phyloP scores from a whole-genome alignment of 441 rosid species.

The Gossypium aridum region DNA sequence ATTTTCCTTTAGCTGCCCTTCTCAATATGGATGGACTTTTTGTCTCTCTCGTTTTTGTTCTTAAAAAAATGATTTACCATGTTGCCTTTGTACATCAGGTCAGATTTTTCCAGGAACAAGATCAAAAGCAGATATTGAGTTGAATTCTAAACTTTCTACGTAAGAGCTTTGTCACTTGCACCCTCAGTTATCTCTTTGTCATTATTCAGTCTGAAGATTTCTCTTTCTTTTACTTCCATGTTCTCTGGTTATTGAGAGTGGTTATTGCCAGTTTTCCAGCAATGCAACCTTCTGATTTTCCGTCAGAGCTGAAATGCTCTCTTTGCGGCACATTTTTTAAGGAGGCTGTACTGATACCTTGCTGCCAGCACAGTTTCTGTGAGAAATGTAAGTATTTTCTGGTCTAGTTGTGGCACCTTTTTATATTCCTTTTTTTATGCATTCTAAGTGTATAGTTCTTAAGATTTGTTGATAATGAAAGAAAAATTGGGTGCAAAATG shows the following conservation, averaged over 20 bases:
- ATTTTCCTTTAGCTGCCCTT: background rate
- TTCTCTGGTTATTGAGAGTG: conserved; percentile 15
- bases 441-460: background rate
- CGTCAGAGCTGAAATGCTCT: conserved; percentile 39
- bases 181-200: background rate
- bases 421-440: background rate
- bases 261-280: conserved; percentile 15
- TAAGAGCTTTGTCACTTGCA: conserved; percentile 12
- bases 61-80: conserved; percentile 1
- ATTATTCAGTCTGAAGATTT: conserved; percentile 8
- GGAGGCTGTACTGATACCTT: conserved; percentile 58
- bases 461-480: background rate
- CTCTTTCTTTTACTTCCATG: background rate
- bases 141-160: conserved; percentile 19
- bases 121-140: conserved; percentile 19
- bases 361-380: conserved; percentile 58
- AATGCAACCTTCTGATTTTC: conserved; percentile 26
- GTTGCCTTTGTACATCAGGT: conserved; percentile 16
- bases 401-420: background rate
- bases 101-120: conserved; percentile 12
- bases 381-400: conserved; percentile 35
- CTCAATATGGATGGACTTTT: background rate
- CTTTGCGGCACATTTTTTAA: conserved; percentile 34
- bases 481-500: background rate
- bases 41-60: background rate